These are phyloP conservation scores for Phenoliferia sp. DNA, from an alignment of 1,284 basidiomycete species.

Conservation along the genomic window DNA sequence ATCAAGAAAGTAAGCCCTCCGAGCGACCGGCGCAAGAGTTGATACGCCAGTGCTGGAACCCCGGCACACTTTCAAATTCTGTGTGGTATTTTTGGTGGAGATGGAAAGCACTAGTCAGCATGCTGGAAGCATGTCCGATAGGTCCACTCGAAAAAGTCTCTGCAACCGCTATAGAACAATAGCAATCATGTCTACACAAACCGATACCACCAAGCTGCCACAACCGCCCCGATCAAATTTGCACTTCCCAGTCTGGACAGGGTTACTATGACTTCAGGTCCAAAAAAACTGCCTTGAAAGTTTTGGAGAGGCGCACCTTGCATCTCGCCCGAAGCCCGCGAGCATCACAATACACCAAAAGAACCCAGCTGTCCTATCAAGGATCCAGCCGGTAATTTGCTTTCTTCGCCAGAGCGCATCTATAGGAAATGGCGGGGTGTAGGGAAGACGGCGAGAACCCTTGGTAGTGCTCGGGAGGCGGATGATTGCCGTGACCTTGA, in stretches of 20 bases:
- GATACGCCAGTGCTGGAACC: too few species aligned
- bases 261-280: background rate
- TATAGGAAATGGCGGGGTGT: slow-evolving; percentile 39
- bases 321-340: slow-evolving; percentile 64
- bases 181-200: background rate
- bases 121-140: too few species aligned
- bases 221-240: background rate
- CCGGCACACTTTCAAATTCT: too few species aligned
- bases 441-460: slow-evolving; percentile 48
- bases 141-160: too few species aligned
- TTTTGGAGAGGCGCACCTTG: slow-evolving; percentile 25
- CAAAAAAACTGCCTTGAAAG: background rate
- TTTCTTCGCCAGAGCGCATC: slow-evolving; percentile 51
- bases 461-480: slow-evolving; percentile 57
- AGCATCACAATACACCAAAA: slow-evolving; percentile 67
- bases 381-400: slow-evolving; percentile 55
- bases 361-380: slow-evolving; percentile 69
- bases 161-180: background rate
- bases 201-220: background rate
- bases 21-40: too few species aligned
- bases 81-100: too few species aligned
- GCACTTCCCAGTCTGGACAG: background rate
- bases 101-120: too few species aligned
- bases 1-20: too few species aligned
- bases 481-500: slow-evolving; percentile 70